Evolutionary conservation across 2,329 filamentous ascomycete species (phyloP), one percentile per base, ranked within the genome.

Genomic region (Aspergillus sclerotialis): DNA sequence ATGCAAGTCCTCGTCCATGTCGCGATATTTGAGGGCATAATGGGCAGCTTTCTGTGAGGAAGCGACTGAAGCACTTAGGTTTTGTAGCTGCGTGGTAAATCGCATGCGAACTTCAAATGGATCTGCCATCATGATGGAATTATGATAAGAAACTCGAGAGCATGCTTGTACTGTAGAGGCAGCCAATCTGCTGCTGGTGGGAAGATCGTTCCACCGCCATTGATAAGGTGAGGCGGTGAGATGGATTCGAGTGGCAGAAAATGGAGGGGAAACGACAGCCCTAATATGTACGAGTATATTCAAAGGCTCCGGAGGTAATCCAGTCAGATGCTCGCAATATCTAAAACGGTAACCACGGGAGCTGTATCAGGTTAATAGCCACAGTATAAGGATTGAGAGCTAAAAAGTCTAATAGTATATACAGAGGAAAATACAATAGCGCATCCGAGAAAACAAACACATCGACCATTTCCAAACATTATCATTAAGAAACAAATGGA

Each of bases 51-150:
- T 95, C 53, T 90, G 84, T 2, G 88, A 84, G 10, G 88, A 90
- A 10, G 82, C 84, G 37, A 92, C 82, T 4, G 85, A 90, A 9
- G 92, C 92, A 59, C 89, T 94, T 42, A 98, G 78, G 58, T 92
- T 85, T 48, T 93, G 82, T 15, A 98, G 77, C 59, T 92, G 84
- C 33, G 76, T 76, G 34, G 87, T 95, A 71, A 98, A 98, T 64
- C 88, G 88, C 77, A 98, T 89, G 57, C 92, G 89, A 50, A 96
- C 90, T 70, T 96, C 92, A 63, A 98, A 98, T 5, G 93, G 92
- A 65, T 98, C 89, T 28, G 75, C 75, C 78, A 82, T 82, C 31
- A 73, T 63, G 67, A 25, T 52, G 35, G 19, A 10, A 7, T 10
- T 10, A 23, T 23, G 19, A n/a, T n/a, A n/a, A n/a, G n/a, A n/a